A percentile compares a stretch with the other conserved stretches of the same genome.
phyloP scores from a whole-genome alignment of 495 filamentous ascomycete species.

The Podospora australis region DNA sequence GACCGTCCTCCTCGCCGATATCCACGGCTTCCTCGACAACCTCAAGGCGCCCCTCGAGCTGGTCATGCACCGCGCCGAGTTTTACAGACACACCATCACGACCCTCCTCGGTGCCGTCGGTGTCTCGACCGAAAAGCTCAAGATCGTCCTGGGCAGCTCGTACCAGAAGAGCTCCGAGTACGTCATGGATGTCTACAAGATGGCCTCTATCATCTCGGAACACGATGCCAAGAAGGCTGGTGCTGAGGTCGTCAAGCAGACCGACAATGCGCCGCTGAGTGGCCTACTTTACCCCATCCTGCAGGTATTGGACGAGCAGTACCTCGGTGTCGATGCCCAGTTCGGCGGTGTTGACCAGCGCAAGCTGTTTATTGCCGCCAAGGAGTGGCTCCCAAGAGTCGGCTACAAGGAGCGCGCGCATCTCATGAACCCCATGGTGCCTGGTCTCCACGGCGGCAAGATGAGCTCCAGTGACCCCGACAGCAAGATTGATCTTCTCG shows the following conservation, averaged over 20 bases:
- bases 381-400: constrained; percentile 65
- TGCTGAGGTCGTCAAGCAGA: constrained; percentile 90
- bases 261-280: constrained; percentile 62
- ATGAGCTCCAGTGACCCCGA: constrained; percentile 60
- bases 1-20: constrained; percentile 73
- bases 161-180: constrained; percentile 72
- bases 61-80: constrained; percentile 68
- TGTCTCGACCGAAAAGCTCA: constrained; percentile 68
- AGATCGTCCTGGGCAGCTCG: constrained; percentile 76
- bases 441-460: constrained; percentile 76
- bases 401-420: constrained; percentile 74
- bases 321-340: constrained; percentile 78
- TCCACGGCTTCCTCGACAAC: constrained; percentile 75
- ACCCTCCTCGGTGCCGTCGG: constrained; percentile 62
- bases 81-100: constrained; percentile 63
- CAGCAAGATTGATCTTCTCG: constrained; percentile 88
- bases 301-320: constrained; percentile 87
- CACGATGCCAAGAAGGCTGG: constrained; percentile 81
- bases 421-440: constrained; percentile 86
- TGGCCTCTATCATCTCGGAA: constrained; percentile 46
- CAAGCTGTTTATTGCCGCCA: constrained; percentile 80
- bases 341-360: constrained; percentile 79
- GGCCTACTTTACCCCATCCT: constrained; percentile 85
- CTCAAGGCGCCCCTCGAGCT: constrained; percentile 82
- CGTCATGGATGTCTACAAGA: constrained; percentile 68